These are phyloP conservation scores for Sherardia arvensis DNA, from an alignment of 257 asterid genomes.

Conservation along the genomic window DNA sequence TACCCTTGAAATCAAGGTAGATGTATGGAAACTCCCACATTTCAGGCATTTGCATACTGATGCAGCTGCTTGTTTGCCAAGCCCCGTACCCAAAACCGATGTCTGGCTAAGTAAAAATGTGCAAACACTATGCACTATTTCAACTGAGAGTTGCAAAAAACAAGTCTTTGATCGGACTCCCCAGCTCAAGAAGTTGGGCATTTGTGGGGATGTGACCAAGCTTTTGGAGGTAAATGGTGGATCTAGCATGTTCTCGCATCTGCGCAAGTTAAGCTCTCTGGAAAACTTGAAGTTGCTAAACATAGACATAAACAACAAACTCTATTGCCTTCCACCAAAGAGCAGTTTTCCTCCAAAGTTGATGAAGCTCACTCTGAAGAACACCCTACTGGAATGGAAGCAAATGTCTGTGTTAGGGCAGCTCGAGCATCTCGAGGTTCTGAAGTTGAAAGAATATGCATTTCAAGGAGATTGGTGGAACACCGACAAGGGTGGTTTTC, in stretches of 20 bases:
- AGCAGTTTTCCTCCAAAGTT: constrained; percentile 22
- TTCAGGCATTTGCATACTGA: constrained; percentile 34
- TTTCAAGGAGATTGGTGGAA: constrained; percentile 25
- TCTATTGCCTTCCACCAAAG: constrained; percentile 12
- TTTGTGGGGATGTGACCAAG: constrained; percentile 6
- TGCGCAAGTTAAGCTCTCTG: background rate
- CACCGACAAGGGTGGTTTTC: constrained; percentile 1
- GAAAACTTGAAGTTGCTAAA: constrained; percentile 31
- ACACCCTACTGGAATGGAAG: constrained; percentile 26
- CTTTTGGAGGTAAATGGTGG: background rate
- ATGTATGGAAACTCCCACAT: constrained; percentile 29
- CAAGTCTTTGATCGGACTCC: constrained; percentile 5
- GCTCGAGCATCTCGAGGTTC: constrained; percentile 23
- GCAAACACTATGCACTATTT: constrained; percentile 11
- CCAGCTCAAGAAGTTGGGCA: constrained; percentile 15
- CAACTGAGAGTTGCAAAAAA: constrained; percentile 15
- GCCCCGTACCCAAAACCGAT: background rate
- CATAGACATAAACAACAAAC: background rate
- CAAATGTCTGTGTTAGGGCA: constrained; percentile 11
- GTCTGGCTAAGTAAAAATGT: background rate
- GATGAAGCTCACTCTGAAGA: constrained; percentile 21
- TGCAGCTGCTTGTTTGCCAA: constrained; percentile 12
- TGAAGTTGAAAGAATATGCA: constrained; percentile 34
- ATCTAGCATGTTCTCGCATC: background rate
- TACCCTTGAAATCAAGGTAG: constrained; percentile 17